phyloP scores from a whole-genome alignment of 805 yeast genomes.

The Sungouiella thailandica region DNA sequence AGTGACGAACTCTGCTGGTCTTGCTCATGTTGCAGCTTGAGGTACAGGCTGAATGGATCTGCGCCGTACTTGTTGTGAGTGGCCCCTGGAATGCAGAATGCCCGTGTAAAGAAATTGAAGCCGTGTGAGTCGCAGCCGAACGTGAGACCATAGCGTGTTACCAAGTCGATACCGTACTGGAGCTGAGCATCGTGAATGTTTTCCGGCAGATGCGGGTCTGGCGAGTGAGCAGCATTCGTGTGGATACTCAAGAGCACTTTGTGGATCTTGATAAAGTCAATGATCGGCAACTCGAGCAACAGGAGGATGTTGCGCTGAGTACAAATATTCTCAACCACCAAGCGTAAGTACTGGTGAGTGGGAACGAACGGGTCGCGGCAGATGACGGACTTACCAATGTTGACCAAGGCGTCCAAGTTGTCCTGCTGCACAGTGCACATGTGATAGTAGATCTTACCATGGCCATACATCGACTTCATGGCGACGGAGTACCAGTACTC shows the following conservation, averaged over 20 bases:
- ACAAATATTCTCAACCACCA: slow-evolving; percentile 75
- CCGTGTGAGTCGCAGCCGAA: slow-evolving; percentile 66
- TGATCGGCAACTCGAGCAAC: slow-evolving; percentile 53
- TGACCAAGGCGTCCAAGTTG: slow-evolving; percentile 70
- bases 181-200: slow-evolving; percentile 41
- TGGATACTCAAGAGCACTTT: slow-evolving; percentile 59
- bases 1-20: slow-evolving; percentile 25
- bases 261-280: slow-evolving; percentile 61
- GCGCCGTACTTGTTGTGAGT: slow-evolving; percentile 25
- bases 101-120: slow-evolving; percentile 53
- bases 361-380: slow-evolving; percentile 84
- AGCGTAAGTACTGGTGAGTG: slow-evolving; percentile 67
- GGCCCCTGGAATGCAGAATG: slow-evolving; percentile 28
- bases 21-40: slow-evolving; percentile 22
- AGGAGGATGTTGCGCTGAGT: slow-evolving; percentile 59
- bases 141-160: slow-evolving; percentile 58
- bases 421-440: slow-evolving; percentile 83
- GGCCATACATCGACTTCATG: slow-evolving; percentile 70
- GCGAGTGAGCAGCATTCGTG: slow-evolving; percentile 7
- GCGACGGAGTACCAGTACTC: slow-evolving; percentile 80
- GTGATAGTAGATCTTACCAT: slow-evolving; percentile 82
- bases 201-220: slow-evolving; percentile 13
- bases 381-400: slow-evolving; percentile 71
- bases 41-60: slow-evolving; percentile 18
- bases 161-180: slow-evolving; percentile 54